Conservation (phyloP, 345 rosid genomes). For the Carallia pectinifolia region DNA sequence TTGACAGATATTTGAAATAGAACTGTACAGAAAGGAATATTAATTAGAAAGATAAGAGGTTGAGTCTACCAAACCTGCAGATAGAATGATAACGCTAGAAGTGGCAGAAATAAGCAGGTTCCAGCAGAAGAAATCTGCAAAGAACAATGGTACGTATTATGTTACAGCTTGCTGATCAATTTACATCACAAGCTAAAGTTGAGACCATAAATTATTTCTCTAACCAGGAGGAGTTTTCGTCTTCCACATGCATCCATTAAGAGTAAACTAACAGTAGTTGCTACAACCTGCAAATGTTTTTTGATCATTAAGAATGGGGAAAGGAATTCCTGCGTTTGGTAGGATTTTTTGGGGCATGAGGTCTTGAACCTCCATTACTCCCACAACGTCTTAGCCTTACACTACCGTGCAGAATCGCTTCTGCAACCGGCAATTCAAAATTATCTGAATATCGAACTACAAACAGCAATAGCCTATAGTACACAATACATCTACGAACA, state of each 20-base stretch:
- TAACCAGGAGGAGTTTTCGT: conserved; percentile 44
- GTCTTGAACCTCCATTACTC: neutral
- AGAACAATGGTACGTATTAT: neutral
- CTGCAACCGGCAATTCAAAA: no score
- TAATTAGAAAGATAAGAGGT: neutral
- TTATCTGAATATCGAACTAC: no score
- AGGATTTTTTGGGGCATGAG: neutral
- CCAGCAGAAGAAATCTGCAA: conserved; percentile 39
- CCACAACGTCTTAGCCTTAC: no score
- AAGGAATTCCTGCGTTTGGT: neutral
- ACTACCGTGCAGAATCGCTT: no score
- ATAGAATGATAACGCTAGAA: conserved; percentile 45
- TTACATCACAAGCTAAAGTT: neutral
- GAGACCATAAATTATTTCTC: neutral
- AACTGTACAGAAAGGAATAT: neutral
- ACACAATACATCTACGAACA: no score
- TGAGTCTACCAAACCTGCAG: conserved; percentile 37
- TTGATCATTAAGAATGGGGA: no score
- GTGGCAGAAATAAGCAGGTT: conserved; percentile 31
- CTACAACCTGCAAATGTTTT: conserved; percentile 28
- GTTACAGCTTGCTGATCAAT: neutral
- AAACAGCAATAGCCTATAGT: no score
- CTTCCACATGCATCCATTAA: conserved; percentile 51
- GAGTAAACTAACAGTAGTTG: conserved; percentile 21
- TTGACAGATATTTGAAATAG: neutral